Evolutionary conservation across 306 rosid species (phyloP), one percentile per base, ranked within the genome.

Genomic region (Biancaea sappan): DNA sequence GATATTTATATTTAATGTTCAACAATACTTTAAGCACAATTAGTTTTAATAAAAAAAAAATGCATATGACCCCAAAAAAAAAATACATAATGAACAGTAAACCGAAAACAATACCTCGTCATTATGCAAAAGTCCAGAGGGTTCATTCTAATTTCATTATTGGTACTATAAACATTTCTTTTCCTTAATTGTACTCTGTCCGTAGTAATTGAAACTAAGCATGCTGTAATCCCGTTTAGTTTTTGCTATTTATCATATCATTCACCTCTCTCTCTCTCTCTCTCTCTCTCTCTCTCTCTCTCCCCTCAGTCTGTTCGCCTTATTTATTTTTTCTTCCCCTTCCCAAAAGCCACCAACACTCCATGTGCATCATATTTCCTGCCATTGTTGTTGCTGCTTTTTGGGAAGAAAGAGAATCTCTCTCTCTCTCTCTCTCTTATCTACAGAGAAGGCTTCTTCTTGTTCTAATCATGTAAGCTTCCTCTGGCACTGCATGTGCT

Each of bases 401-500:
- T 70, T 47, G 81, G 72, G 79, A 58, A 69, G 84, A 66, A 82
- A 69, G 79, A 77, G 89, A 85, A 87, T 87, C 88, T 51, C 62
- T 85, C 89, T 79, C 63, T 28, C 21, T 25, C 10, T 13, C 19
- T 54, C n/a, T 57, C 66, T 18, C 44, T 79, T 76, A 72, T 79
- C 52, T 72, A 68, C 72, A 69, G 78, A 79, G 76, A 43, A 74
- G 46, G n/a, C n/a, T n/a, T n/a, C 21, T 69, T 57, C 43, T 74
- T 72, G 80, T 74, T 85, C 84, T 83, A 87, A 91, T 89, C 85
- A 91, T 92, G 85, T 51, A 80, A 74, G 85, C 81, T 87, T 84
- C 88, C 74, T 88, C 96, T 92, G 96, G 90, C 97, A 92, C 52
- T 83, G 83, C 97, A 92, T 89, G 97, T 92, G 96, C 96, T 15